These are phyloP conservation scores for Candida loeiensis DNA, from an alignment of 805 yeast genomes.

Conservation along the genomic window DNA sequence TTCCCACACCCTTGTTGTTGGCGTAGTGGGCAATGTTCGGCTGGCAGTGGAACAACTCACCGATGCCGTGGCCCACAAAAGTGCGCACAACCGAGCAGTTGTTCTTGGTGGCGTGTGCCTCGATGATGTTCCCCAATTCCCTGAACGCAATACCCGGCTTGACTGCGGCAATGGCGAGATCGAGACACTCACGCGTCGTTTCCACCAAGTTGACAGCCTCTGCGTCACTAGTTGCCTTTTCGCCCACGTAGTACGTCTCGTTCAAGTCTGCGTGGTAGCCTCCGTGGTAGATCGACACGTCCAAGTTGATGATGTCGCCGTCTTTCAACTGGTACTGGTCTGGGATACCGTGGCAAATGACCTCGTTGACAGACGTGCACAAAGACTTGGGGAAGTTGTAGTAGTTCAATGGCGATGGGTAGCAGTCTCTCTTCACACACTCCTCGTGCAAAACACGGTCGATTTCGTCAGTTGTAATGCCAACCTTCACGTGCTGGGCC, in stretches of 20 bases:
- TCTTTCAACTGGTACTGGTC: conserved; percentile 83
- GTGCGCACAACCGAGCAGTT: conserved; percentile 84
- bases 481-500: conserved; percentile 79
- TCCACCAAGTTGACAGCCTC: conserved; percentile 89
- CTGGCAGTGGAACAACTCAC: conserved; percentile 80
- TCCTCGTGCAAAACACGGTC: conserved; percentile 86
- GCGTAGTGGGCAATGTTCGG: conserved; percentile 96
- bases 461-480: conserved; percentile 88
- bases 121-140: conserved; percentile 82
- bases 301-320: conserved; percentile 92
- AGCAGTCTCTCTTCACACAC: conserved; percentile 81
- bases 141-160: conserved; percentile 92
- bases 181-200: conserved; percentile 78
- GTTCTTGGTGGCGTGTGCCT: conserved; percentile 75
- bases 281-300: conserved; percentile 76
- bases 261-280: conserved; percentile 94
- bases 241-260: conserved; percentile 96
- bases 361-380: conserved; percentile 92
- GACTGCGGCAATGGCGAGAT: conserved; percentile 75
- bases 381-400: conserved; percentile 89
- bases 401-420: conserved; percentile 94
- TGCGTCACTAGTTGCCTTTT: conserved; percentile 71
- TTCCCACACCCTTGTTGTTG: conserved; percentile 87
- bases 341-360: conserved; percentile 96
- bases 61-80: conserved; percentile 93